phyloP scores from a whole-genome alignment of 345 rosid species.

The Brassica rapa region DNA sequence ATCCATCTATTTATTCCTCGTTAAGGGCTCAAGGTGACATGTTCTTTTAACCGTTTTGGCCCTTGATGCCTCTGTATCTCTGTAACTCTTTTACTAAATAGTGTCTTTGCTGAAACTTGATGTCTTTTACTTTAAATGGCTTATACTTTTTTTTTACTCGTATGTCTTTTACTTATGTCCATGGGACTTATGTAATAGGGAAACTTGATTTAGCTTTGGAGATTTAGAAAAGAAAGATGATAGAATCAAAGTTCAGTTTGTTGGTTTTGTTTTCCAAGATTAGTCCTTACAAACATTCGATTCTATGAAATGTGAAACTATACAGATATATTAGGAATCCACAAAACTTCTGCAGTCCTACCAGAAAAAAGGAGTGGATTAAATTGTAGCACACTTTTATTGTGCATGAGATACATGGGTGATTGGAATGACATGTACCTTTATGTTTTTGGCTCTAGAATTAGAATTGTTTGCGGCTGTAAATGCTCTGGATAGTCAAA shows the following conservation, averaged over 20 bases:
- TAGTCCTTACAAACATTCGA: background rate
- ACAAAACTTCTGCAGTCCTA: too few relatives aligned
- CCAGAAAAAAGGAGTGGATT: too few relatives aligned
- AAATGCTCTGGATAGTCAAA: too few relatives aligned
- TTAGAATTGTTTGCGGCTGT: too few relatives aligned
- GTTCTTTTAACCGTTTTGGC: constrained; percentile 25
- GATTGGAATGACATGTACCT: too few relatives aligned
- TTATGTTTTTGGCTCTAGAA: too few relatives aligned
- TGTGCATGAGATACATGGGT: too few relatives aligned
- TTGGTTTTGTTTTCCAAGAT: background rate
- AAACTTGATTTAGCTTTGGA: constrained; percentile 18
- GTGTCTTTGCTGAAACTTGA: constrained; percentile 17
- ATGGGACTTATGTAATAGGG: constrained; percentile 19
- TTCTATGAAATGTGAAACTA: background rate
- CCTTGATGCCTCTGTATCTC: constrained; percentile 17
- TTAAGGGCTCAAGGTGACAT: constrained; percentile 22
- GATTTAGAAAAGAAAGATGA: constrained; percentile 10
- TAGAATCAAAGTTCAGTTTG: background rate
- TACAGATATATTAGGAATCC: too few relatives aligned
- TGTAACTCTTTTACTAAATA: constrained; percentile 16
- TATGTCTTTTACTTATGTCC: constrained; percentile 6
- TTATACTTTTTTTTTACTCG: background rate
- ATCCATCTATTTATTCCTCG: constrained; percentile 16
- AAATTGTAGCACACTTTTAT: too few relatives aligned
- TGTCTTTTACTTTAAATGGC: background rate